A percentile compares a stretch with the other conserved stretches of the same genome.
Conservation (phyloP, 164 flowering plant species). For the Akebia trifoliata region DNA sequence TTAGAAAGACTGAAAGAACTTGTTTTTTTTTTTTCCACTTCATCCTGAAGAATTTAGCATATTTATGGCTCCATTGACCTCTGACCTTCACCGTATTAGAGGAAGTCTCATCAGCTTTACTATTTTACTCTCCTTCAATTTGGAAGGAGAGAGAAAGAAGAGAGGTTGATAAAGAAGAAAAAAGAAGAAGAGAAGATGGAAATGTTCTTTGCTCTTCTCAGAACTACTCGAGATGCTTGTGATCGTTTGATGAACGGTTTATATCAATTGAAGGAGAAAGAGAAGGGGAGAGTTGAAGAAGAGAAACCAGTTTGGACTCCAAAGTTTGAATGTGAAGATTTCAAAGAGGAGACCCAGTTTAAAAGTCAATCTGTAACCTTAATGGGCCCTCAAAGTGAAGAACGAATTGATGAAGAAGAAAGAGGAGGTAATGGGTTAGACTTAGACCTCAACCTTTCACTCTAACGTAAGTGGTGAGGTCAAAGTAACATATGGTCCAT, state of each 20-base stretch:
- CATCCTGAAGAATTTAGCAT: too few relatives aligned
- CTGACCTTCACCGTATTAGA: too few relatives aligned
- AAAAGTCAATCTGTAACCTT: too few relatives aligned
- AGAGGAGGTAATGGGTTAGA: neutral
- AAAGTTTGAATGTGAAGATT: conserved; percentile 5
- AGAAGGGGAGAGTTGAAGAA: neutral
- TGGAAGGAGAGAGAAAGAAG: too few relatives aligned
- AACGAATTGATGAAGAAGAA: neutral
- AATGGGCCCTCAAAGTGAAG: neutral
- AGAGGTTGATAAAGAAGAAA: too few relatives aligned
- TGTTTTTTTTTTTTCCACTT: too few relatives aligned
- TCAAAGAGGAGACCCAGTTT: neutral
- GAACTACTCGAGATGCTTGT: neutral
- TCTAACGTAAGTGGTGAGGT: neutral
- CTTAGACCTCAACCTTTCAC: conserved; percentile 7
- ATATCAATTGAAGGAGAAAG: neutral
- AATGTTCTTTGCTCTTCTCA: conserved; percentile 6
- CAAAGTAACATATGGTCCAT: too few relatives aligned
- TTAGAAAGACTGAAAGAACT: too few relatives aligned
- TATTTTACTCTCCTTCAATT: too few relatives aligned
- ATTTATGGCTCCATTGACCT: too few relatives aligned
- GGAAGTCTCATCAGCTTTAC: too few relatives aligned
- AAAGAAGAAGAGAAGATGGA: conserved; percentile 8
- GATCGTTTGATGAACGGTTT: neutral
- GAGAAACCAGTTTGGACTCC: conserved; percentile 3